A percentile compares a stretch with the other conserved stretches of the same genome.
phyloP scores from a whole-genome alignment of 2,329 filamentous ascomycete genomes.

The Hypocrella siamensis region DNA sequence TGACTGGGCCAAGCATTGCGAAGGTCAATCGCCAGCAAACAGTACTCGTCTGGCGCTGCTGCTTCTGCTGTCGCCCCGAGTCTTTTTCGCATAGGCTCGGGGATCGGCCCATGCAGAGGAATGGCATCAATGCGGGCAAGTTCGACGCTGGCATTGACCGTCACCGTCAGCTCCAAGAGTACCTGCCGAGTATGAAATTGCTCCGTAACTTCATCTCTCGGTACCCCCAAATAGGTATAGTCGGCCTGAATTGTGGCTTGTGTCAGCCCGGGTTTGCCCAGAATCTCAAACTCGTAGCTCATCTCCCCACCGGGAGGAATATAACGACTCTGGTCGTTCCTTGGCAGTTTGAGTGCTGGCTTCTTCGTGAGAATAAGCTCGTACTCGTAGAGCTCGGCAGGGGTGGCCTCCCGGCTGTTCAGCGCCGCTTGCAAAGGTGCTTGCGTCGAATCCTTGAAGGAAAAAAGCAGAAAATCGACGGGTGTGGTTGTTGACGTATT shows the following conservation, averaged over 20 bases:
- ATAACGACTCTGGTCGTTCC: constrained; percentile 33
- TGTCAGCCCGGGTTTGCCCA: constrained; percentile 74
- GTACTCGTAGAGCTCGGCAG: constrained; percentile 71
- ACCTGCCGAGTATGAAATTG: constrained; percentile 76
- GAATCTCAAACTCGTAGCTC: constrained; percentile 68
- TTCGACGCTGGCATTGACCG: constrained; percentile 83
- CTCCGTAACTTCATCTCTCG: constrained; percentile 50
- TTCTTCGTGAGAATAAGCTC: constrained; percentile 65
- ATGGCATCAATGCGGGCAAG: constrained; percentile 65
- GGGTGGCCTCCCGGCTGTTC: constrained; percentile 58
- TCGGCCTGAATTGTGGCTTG: constrained; percentile 69
- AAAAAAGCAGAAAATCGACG: constrained; percentile 74
- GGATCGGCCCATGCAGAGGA: constrained; percentile 53
- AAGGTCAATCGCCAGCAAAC: constrained; percentile 67
- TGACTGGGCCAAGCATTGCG: constrained; percentile 82
- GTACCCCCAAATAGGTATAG: constrained; percentile 65
- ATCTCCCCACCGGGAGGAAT: constrained; percentile 54
- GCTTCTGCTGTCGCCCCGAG: constrained; percentile 17
- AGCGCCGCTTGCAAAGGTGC: constrained; percentile 60
- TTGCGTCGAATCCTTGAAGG: constrained; percentile 80
- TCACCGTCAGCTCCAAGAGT: constrained; percentile 66
- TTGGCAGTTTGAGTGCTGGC: constrained; percentile 47
- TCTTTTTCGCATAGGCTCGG: constrained; percentile 40
- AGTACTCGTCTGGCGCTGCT: constrained; percentile 45
- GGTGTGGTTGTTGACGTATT: constrained; percentile 60